Base-by-base conservation (phyloP, 129 eudicot species). In the Kitagawia praeruptora region DNA sequence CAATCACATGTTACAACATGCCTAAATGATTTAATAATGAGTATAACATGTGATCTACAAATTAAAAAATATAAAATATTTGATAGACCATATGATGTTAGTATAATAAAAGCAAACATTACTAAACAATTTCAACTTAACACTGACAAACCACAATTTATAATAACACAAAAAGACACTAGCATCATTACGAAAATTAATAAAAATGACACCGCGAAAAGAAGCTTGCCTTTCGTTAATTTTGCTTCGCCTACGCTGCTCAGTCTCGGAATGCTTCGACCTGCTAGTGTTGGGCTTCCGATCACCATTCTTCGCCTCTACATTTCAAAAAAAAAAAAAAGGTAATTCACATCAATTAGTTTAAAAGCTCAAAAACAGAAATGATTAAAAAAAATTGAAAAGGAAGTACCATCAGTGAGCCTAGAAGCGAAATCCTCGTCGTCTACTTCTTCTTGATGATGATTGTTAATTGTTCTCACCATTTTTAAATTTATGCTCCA, bases 181-280 rank as follows among this genome's bases (percentile, higher is more conserved):
- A 58, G n/a, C 8, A 23, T 23, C 15, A 61, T n/a, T 61, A 2
- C 34, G 69, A 61, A 2, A 70, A 15, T 7, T 18, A 16, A 70
- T 0, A 13, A 37, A 37, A 70, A 39, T 13, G 19, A 47, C 4
- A 75, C 25, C 56, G 45, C 14, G 56, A 25, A 75, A 44, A 3
- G 63, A 21, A 76, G 77, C 80, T 79, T 80, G 80, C 98, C 98
- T 94, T 81, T 94, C 93, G 70, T 91, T 94, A 38, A 94, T 94
- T 67, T 94, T 94, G 85, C 98, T 87, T 81, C 98, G 81, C 27
- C 98, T 81, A 0, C 97, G 90, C 84, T 94, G 98, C 90, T 94
- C 97, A 34, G 97, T 91, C 88, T 91, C 98, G 4, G 98, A 94
- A 85, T 94, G 98, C 86, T 94, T 94, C 3, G 97, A 91, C 70